phyloP scores from a whole-genome alignment of 2,329 filamentous ascomycete species.

The Sarocladium kiliense region DNA sequence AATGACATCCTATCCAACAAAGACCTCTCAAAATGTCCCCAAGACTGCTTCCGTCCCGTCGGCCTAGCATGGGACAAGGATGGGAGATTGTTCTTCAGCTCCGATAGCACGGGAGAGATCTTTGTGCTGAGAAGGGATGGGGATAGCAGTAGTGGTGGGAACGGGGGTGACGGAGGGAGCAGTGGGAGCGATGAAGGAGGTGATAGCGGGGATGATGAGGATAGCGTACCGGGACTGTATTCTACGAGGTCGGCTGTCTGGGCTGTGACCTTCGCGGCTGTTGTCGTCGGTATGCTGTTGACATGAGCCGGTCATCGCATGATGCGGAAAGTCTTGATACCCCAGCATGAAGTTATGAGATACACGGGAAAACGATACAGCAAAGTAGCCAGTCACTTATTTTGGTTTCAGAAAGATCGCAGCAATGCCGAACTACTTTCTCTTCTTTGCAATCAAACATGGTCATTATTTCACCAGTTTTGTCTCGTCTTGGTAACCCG shows the following conservation, averaged over 20 bases:
- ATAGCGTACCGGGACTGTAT: conserved; percentile 16
- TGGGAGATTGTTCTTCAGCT: conserved; percentile 56
- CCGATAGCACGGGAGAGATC: conserved; percentile 61
- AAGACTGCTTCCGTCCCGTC: conserved; percentile 57
- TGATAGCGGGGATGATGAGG: conserved; percentile 11
- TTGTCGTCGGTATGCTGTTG: conserved; percentile 22
- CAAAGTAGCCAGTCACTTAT: not conserved
- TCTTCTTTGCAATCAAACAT: conserved; percentile 4
- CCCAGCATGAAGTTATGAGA: conserved; percentile 4
- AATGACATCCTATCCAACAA: conserved; percentile 51
- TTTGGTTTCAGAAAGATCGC: not conserved
- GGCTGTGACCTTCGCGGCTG: conserved; percentile 22
- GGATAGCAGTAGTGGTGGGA: conserved; percentile 10
- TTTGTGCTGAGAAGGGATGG: conserved; percentile 41
- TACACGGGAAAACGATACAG: not conserved
- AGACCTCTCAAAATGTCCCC: conserved; percentile 47
- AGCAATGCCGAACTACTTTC: not conserved
- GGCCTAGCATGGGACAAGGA: conserved; percentile 47
- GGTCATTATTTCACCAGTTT: conserved; percentile 10
- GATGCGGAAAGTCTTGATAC: conserved; percentile 1
- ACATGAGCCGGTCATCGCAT: too few species aligned
- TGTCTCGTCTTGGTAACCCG: conserved; percentile 17
- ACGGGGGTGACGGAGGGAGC: conserved; percentile 9
- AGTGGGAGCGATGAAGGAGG: conserved; percentile 6
- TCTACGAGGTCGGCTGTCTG: conserved; percentile 16